Conservation (phyloP, 1,284 basidiomycete species). For the Erythrobasidium hasegawianum region DNA sequence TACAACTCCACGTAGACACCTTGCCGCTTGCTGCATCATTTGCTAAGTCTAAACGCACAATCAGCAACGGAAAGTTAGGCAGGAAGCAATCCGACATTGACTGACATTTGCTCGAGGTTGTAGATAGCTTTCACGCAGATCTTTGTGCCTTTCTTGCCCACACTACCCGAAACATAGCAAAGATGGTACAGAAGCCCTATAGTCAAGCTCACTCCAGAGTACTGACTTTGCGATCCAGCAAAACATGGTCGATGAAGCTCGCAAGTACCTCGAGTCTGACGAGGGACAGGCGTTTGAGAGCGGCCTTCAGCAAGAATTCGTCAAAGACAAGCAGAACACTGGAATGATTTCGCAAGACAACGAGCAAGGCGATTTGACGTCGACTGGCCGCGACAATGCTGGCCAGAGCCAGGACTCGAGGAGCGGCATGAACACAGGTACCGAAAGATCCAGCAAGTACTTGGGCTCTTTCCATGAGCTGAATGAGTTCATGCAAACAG, state of each 20-base stretch:
- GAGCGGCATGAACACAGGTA: constrained; percentile 33
- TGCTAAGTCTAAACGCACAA: no score
- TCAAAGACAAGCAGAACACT: constrained; percentile 13
- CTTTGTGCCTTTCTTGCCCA: no score
- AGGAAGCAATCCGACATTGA: no score
- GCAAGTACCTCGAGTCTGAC: constrained; percentile 22
- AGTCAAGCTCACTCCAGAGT: not conserved
- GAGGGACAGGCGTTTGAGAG: constrained; percentile 26
- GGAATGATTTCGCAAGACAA: constrained; percentile 4
- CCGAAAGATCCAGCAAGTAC: not conserved
- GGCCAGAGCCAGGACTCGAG: constrained; percentile 24
- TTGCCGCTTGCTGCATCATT: no score
- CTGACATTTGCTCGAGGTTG: no score
- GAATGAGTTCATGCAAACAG: not conserved
- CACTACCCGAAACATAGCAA: not conserved
- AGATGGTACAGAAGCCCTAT: not conserved
- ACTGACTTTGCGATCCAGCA: not conserved
- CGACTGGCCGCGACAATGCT: constrained; percentile 6
- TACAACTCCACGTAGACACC: not conserved
- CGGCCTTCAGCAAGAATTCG: constrained; percentile 25
- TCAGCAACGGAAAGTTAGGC: no score
- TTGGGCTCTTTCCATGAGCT: not conserved
- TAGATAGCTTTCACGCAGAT: no score
- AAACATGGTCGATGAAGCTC: constrained; percentile 26
- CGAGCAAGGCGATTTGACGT: constrained; percentile 3